Conservation (phyloP, 441 rosid species). For the Bruguiera hainesii region DNA sequence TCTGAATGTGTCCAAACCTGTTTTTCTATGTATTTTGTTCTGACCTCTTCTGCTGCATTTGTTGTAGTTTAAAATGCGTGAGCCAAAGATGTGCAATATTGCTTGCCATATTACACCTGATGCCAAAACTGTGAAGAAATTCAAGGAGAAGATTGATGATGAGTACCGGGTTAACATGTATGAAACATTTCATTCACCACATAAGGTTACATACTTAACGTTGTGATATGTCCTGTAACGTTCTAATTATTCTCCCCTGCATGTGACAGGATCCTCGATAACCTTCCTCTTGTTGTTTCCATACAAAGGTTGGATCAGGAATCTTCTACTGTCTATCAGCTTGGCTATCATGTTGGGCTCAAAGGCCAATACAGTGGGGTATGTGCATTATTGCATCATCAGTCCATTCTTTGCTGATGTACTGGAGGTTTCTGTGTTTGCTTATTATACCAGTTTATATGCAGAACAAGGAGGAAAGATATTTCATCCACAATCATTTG, state of each 20-base stretch:
- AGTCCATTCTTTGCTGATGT: slow-evolving; percentile 5
- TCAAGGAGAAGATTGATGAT: slow-evolving; percentile 83
- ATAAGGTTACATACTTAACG: background rate
- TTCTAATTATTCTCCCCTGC: background rate
- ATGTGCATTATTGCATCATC: slow-evolving; percentile 9
- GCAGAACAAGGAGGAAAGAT: slow-evolving; percentile 76
- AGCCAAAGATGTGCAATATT: slow-evolving; percentile 57
- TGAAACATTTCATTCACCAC: slow-evolving; percentile 23
- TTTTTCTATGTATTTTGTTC: background rate
- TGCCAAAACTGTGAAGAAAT: slow-evolving; percentile 53
- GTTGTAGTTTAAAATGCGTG: slow-evolving; percentile 65
- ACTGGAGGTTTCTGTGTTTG: background rate
- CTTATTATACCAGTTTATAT: slow-evolving; percentile 20
- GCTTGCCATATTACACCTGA: slow-evolving; percentile 50
- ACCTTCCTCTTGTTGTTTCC: slow-evolving; percentile 80
- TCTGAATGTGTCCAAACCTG: background rate
- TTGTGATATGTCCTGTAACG: background rate
- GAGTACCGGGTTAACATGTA: slow-evolving; percentile 81
- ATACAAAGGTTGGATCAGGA: slow-evolving; percentile 66
- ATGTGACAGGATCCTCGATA: slow-evolving; percentile 72
- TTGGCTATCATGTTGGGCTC: slow-evolving; percentile 80
- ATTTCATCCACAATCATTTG: slow-evolving; percentile 77
- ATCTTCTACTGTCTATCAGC: slow-evolving; percentile 62
- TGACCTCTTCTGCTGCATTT: slow-evolving; percentile 2
- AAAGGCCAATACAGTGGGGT: slow-evolving; percentile 78